phyloP scores from a whole-genome alignment of 257 asterid species.

The Nicotiana sylvestris region DNA sequence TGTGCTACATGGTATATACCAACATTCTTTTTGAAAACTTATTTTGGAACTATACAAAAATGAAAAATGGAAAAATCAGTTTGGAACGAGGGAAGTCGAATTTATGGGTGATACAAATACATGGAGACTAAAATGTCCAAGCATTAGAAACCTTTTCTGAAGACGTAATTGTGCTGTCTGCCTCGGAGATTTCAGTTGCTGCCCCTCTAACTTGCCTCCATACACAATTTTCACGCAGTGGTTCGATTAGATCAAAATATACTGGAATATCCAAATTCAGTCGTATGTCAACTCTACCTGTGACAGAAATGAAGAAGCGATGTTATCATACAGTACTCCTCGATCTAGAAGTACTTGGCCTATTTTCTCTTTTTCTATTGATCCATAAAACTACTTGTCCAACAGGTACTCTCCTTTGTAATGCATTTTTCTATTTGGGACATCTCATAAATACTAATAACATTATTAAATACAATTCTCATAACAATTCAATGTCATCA shows the following conservation, averaged over 20 bases:
- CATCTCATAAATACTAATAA: neutral
- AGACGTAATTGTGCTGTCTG: conserved; percentile 41
- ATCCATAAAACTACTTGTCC: neutral
- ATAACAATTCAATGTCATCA: neutral
- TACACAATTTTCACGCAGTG: conserved; percentile 60
- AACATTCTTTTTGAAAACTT: neutral
- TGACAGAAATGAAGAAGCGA: conserved; percentile 10
- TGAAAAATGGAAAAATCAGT: neutral
- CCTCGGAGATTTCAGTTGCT: conserved; percentile 60
- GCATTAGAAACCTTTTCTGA: conserved; percentile 45
- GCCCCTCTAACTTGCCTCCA: conserved; percentile 95
- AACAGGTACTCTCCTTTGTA: neutral
- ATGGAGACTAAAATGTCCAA: conserved; percentile 2
- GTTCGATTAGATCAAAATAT: conserved; percentile 62
- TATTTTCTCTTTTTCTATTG: neutral
- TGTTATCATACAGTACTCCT: neutral
- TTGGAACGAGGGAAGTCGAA: neutral
- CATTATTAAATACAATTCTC: neutral
- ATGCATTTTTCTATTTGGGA: neutral
- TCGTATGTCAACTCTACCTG: conserved; percentile 67
- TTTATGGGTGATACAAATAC: neutral
- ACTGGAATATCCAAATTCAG: conserved; percentile 58
- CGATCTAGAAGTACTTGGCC: neutral
- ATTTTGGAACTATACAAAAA: neutral
- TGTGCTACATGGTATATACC: neutral